Base-by-base conservation (phyloP, 371 early-diverging fungal genomes). In the Mortierella sp. region DNA sequence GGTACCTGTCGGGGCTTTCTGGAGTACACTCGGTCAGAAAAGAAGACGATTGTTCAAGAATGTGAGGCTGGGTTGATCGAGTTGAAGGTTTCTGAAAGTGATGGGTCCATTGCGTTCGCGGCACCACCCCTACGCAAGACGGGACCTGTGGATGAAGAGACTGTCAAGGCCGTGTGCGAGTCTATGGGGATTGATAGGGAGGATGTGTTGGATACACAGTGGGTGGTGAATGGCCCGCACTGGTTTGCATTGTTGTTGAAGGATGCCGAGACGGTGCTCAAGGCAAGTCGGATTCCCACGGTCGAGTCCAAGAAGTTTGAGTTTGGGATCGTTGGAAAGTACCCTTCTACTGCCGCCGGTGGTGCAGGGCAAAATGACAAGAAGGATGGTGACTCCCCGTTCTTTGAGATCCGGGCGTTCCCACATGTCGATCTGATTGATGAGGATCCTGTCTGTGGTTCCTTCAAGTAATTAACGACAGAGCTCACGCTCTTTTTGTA, bases 371-470 rank as follows among this genome's bases (percentile, higher is more conserved):
- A 34, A 19, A 2, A 31, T 16, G 63, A 14, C 63, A 34, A 63
- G 63, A 34, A 34, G 63, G 38, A 63, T 8, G 34, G 8, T 19
- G 31, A 63, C 24, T 73, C 73, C 28, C 82, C 82, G 11, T 75
- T 81, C 31, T 78, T 81, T 63, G 82, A 81, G 54, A 71, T 81
- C 19, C 68, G 82, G 38, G 74, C 82, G 0, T 81, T 81, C 26
- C 78, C 82, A 7, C 82, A 81, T 50, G 45, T 26, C 8, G 52
- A 34, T 11, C 31, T 19, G 16, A 74, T 71, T 42, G 82, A 77
- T n/a, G 82, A 81, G 9, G 82, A 81, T 38, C 82, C 82, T 60
- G 78, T 81, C 65, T 78, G 78, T 10, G 82, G 82, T 9, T 77
- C 82, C 21, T 78, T 81, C 75, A 81, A 81, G 82, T 81, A 57